A percentile compares a stretch with the other conserved stretches of the same genome.
These are phyloP conservation scores for Camellia japonica DNA, from an alignment of 148 eudicot genomes.

Conservation along the genomic window DNA sequence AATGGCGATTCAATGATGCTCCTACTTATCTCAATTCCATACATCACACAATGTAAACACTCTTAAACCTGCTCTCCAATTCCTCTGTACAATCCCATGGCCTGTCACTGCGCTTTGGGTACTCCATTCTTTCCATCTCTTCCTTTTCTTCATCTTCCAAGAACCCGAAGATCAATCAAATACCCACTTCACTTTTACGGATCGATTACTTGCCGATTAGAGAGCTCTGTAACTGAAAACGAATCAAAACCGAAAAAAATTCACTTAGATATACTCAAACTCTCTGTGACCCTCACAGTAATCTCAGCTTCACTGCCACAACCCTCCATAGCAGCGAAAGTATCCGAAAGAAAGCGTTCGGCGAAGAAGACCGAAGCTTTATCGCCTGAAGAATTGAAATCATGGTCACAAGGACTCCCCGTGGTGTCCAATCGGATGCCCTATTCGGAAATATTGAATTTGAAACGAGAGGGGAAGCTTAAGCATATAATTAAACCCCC, in stretches of 20 bases:
- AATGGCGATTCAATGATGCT: not conserved
- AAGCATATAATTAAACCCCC: slow-evolving; percentile 74
- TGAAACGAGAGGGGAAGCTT: slow-evolving; percentile 62
- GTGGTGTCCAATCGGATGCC: slow-evolving; percentile 53
- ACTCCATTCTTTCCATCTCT: slow-evolving; percentile 39
- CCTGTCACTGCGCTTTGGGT: slow-evolving; percentile 34
- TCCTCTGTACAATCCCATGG: slow-evolving; percentile 28
- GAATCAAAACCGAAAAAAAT: slow-evolving; percentile 21
- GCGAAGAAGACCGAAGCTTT: slow-evolving; percentile 51
- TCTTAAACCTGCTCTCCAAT: not conserved
- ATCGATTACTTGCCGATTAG: slow-evolving; percentile 34
- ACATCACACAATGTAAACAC: not conserved
- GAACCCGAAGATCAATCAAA: slow-evolving; percentile 17
- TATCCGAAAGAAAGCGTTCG: slow-evolving; percentile 51
- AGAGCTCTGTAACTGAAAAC: slow-evolving; percentile 28
- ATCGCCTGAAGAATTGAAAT: slow-evolving; percentile 58
- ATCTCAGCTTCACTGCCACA: slow-evolving; percentile 63
- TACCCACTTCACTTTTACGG: slow-evolving; percentile 21
- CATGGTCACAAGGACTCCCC: slow-evolving; percentile 81
- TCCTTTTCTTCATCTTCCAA: slow-evolving; percentile 25
- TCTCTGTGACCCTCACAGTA: slow-evolving; percentile 70
- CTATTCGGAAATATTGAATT: slow-evolving; percentile 61
- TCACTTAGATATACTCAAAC: slow-evolving; percentile 38
- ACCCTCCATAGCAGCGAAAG: slow-evolving; percentile 59
- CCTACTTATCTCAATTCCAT: not conserved